phyloP scores from a whole-genome alignment of 176 grass and related monocot species.

The Raddia distichophylla region DNA sequence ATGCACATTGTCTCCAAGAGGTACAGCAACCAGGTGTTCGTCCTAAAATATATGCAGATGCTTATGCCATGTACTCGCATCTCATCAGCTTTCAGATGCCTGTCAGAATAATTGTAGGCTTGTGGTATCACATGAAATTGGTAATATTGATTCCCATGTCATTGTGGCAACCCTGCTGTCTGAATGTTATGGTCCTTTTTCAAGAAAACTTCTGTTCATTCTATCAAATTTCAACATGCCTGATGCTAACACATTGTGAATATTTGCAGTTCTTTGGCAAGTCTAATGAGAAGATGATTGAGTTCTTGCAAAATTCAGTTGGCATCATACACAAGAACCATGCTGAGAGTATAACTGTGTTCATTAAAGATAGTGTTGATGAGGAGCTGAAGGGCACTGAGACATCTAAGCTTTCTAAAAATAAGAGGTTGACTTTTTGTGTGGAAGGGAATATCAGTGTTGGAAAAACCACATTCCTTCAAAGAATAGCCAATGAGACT shows the following conservation, averaged over 20 bases:
- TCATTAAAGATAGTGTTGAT: conserved; percentile 80
- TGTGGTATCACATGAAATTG: not conserved
- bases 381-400: conserved; percentile 59
- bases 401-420: conserved; percentile 40
- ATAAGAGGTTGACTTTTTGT: conserved; percentile 75
- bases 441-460: conserved; percentile 96
- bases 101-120: not conserved
- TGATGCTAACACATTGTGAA: conserved; percentile 6
- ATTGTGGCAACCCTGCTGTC: not conserved
- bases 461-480: conserved; percentile 82
- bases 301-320: conserved; percentile 74
- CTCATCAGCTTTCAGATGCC: not conserved
- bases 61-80: not conserved
- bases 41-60: not conserved
- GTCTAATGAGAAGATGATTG: conserved; percentile 77
- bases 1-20: conserved; percentile 3
- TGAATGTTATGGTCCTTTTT: not conserved
- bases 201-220: not conserved
- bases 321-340: conserved; percentile 92
- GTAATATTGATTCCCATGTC: not conserved
- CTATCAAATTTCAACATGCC: not conserved
- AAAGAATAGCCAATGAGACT: conserved; percentile 90
- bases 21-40: not conserved
- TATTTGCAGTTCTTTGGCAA: conserved; percentile 69
- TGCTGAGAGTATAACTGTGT: conserved; percentile 79